Evolutionary conservation across 768 basidiomycete species (phyloP).

Genomic region (Mycena maculata): DNA sequence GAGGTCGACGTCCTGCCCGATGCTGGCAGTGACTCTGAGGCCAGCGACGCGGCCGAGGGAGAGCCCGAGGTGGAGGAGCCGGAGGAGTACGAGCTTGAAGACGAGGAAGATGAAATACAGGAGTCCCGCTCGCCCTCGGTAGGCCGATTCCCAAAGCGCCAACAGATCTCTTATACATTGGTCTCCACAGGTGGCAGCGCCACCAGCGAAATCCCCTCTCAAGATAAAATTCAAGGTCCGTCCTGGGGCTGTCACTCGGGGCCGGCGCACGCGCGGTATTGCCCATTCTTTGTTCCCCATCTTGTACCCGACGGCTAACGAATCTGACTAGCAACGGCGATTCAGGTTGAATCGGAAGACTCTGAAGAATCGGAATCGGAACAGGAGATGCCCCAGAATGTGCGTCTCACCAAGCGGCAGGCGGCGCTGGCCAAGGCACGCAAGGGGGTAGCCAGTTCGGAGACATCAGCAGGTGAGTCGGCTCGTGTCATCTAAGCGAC

Average conservation of each 20-base stretch:
- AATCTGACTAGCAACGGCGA: neutral
- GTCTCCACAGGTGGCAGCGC: neutral
- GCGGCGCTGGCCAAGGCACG: constrained; percentile 33
- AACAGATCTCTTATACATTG: neutral
- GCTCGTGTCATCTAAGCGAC: neutral
- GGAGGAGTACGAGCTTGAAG: constrained; percentile 36
- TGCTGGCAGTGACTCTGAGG: constrained; percentile 28
- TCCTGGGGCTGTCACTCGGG: constrained; percentile 12
- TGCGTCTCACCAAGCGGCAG: constrained; percentile 34
- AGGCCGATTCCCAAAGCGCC: neutral
- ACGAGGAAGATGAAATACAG: constrained; percentile 33
- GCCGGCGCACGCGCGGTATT: constrained; percentile 27
- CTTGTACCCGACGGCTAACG: neutral
- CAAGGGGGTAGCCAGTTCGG: constrained; percentile 22
- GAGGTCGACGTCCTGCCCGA: constrained; percentile 32
- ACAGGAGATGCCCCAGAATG: constrained; percentile 33
- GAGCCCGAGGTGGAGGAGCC: constrained; percentile 31
- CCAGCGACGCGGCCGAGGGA: constrained; percentile 23
- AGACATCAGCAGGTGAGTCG: constrained; percentile 27
- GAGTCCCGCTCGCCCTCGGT: constrained; percentile 34
- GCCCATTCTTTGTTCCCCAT: neutral
- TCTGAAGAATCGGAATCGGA: constrained; percentile 24
- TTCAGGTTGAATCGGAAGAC: constrained; percentile 29
- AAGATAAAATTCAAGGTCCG: constrained; percentile 35
- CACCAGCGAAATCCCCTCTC: constrained; percentile 13